A percentile compares a stretch with the other conserved stretches of the same genome.
These are phyloP conservation scores for Erodium trifolium DNA, from an alignment of 441 rosid genomes.

Conservation along the genomic window DNA sequence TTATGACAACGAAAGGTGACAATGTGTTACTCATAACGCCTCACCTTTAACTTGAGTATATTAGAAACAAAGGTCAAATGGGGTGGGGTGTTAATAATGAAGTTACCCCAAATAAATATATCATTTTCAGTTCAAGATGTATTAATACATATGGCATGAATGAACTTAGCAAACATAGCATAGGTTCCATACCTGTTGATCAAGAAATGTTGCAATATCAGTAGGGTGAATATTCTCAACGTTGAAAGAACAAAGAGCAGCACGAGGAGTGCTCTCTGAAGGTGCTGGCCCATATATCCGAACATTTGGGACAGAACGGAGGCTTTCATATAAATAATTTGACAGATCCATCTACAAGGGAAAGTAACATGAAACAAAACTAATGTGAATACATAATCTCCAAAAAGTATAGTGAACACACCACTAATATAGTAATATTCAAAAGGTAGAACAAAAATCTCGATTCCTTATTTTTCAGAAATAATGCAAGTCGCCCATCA, in stretches of 20 bases:
- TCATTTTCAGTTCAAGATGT: constrained; percentile 6
- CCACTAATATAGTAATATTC: too few relatives aligned
- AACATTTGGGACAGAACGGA: constrained; percentile 42
- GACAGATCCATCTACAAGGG: constrained; percentile 48
- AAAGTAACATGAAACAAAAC: neutral
- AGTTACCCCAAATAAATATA: neutral
- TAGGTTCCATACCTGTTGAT: constrained; percentile 55
- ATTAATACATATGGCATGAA: neutral
- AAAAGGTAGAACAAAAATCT: neutral
- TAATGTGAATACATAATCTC: neutral
- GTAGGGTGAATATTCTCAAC: constrained; percentile 73
- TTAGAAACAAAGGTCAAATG: too few relatives aligned
- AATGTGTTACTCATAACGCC: too few relatives aligned
- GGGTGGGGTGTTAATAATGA: too few relatives aligned
- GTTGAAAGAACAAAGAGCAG: constrained; percentile 84
- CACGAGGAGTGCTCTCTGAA: constrained; percentile 44
- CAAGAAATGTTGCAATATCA: constrained; percentile 76
- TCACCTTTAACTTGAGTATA: too few relatives aligned
- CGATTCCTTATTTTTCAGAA: neutral
- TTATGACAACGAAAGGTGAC: too few relatives aligned
- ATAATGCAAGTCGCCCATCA: neutral
- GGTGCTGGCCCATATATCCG: constrained; percentile 84
- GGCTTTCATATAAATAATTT: constrained; percentile 64
- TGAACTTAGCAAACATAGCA: constrained; percentile 3
- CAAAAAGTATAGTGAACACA: too few relatives aligned